These are phyloP conservation scores for Lactarius akahatsu DNA, from an alignment of 768 basidiomycete genomes.

Conservation along the genomic window DNA sequence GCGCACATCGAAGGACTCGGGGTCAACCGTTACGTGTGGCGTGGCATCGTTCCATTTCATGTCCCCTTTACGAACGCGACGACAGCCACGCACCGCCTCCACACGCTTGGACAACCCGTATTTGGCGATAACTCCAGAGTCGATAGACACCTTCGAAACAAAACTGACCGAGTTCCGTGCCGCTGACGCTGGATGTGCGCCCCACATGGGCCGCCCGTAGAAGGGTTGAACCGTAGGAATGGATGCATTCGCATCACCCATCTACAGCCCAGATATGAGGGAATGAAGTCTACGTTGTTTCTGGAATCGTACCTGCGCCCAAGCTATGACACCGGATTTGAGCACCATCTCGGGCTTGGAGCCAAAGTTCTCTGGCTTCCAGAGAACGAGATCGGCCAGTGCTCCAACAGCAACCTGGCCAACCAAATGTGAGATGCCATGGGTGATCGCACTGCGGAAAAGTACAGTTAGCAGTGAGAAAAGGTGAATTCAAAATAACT, in stretches of 20 bases:
- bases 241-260: conserved; percentile 96
- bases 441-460: conserved; percentile 75
- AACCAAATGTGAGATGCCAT: conserved; percentile 85
- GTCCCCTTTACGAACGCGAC: conserved; percentile 74
- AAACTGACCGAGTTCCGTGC: conserved; percentile 84
- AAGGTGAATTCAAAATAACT: conserved; percentile 2
- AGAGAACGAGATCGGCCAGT: conserved; percentile 92
- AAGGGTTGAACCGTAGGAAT: conserved; percentile 95
- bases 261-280: conserved; percentile 44
- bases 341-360: conserved; percentile 91
- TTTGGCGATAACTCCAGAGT: conserved; percentile 53
- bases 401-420: conserved; percentile 81
- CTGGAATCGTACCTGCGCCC: conserved; percentile 62
- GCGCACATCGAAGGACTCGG: conserved; percentile 85
- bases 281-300: conserved; percentile 3
- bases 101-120: conserved; percentile 72
- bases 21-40: conserved; percentile 86
- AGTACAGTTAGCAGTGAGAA: background rate
- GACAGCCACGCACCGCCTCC: conserved; percentile 75
- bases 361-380: conserved; percentile 94
- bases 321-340: conserved; percentile 91
- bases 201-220: conserved; percentile 93
- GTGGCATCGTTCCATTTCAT: conserved; percentile 91
- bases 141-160: conserved; percentile 74
- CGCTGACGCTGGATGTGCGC: conserved; percentile 69